Base-by-base conservation (phyloP, 2,329 filamentous ascomycete species). In the Lojkania enalia region DNA sequence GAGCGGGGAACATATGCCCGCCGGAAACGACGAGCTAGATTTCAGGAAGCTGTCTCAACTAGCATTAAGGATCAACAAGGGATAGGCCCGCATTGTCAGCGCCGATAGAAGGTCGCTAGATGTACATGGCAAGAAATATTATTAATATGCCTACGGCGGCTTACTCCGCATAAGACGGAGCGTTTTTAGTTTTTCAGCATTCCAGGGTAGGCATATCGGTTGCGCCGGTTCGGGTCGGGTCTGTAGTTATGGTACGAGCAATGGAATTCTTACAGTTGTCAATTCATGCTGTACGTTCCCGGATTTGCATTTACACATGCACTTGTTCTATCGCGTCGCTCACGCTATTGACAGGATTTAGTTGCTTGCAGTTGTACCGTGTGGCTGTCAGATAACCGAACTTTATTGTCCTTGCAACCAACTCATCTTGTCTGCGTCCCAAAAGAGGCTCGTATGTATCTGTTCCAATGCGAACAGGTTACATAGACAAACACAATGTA, bases 1-100 rank as follows among this genome's bases (percentile, higher is more conserved):
- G 48, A 94, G 87, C 65, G 94, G 94, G 36, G 89, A 96, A 53
- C 72, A 74, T 51, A 72, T 79, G 67, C 76, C 76, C 1, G 60
- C 60, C 18, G 48, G 52, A 38, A 60, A 66, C 6, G 68, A 73
- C 7, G 61, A 71, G 44, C 63, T 78, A 57, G 70, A 79, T 52
- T 73, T 78, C 51, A 62, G 58, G 16, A 63, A 61, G 14, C 55
- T 76, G 49, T 66, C 64, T 5, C 54, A 63, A 19, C 39, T 63
- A 27, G 69, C 69, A 20, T 43, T 71, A 48, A 46, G 54, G 31
- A 49, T 64, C 19, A 71, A 58, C 20, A 50, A 18, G 45, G 40
- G 14, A 40, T 32, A 23, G 20, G 15, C 12, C 21, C 29, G 4
- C 23, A 32, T 16, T 38, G n/a, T n/a, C n/a, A n/a, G n/a, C n/a